Percentiles rank a stretch among this genome's conserved stretches.
Evolutionary conservation across 1,284 basidiomycete genomes (phyloP).

Genomic region (Fomitopsis palustris): DNA sequence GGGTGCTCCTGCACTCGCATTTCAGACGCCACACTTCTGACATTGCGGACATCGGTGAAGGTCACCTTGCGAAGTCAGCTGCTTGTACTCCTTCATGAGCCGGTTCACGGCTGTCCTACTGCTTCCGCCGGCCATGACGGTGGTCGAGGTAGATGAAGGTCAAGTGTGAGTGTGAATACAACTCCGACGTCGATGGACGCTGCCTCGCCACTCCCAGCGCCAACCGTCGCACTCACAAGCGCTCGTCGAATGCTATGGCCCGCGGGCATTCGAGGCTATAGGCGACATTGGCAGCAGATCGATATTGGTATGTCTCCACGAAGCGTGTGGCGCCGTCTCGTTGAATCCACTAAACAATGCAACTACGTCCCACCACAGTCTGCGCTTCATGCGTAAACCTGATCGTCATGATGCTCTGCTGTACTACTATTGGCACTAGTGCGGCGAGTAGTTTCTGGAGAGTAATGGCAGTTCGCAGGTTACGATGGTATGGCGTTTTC

Average conservation of each 20-base stretch:
- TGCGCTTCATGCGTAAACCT: too few species aligned
- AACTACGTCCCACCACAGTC: too few species aligned
- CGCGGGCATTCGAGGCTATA: neutral
- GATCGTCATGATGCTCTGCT: too few species aligned
- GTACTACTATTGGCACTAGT: too few species aligned
- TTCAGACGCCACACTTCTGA: neutral
- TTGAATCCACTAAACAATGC: too few species aligned
- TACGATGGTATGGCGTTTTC: too few species aligned
- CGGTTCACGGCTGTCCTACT: slow-evolving; percentile 70
- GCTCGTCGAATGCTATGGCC: neutral
- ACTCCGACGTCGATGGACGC: neutral
- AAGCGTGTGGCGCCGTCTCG: too few species aligned
- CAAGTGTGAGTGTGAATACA: neutral
- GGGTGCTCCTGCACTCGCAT: slow-evolving; percentile 61
- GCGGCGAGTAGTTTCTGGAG: too few species aligned
- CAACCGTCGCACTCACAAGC: neutral
- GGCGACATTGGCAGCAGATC: too few species aligned
- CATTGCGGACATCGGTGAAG: neutral
- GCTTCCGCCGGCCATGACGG: neutral
- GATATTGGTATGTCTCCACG: too few species aligned
- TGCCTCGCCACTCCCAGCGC: neutral
- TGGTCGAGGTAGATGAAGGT: neutral
- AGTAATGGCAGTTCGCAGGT: too few species aligned
- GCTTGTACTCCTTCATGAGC: slow-evolving; percentile 92
- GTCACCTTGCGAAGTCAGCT: slow-evolving; percentile 65